Evolutionary conservation across 805 yeast genomes (phyloP), one percentile per base, ranked within the genome.

Genomic region (Spathaspora girioi): DNA sequence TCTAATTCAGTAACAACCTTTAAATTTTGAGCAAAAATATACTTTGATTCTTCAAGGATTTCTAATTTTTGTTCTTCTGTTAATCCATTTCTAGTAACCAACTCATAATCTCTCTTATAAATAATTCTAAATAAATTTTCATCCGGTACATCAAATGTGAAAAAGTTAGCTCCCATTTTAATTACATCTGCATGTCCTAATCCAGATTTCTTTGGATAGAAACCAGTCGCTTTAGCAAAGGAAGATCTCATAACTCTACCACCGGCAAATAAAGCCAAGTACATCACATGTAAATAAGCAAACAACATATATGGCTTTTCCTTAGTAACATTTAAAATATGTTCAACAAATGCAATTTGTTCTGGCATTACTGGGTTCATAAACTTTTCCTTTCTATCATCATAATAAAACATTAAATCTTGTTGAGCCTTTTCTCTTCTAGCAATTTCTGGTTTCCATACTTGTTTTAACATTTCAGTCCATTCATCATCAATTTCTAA

Each of bases 271-370:
- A 89, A 76, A 0, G 94, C 96, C 62, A 89, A 70, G 68, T 89
- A 89, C 82, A 89, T 78, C 46, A 87, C 94, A 64, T 89, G 96
- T 72, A 89, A 81, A 66, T 89, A 89, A 5, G 96, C 94, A 45
- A 89, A 72, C 38, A 89, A 67, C 18, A 87, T 67, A 58, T 86
- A 81, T 7, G 96, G 96, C 61, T 85, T 84, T 44, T 78, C 83
- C 43, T 62, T 62, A 35, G 86, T 78, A 8, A 75, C 76, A 46
- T 69, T 64, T 38, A 73, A 68, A 50, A 89, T 86, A 63, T 86
- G 90, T 38, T 83, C 65, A 29, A 76, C 77, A 59, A 85, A 87
- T 38, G 71, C 81, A 43, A 82, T 80, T 66, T 88, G 90, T 54
- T 78, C 78, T 1, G 80, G 72, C 69, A 85, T 72, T 20, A 82